Percentiles rank a stretch among this genome's conserved stretches.
These are phyloP conservation scores for Chaetoceros tenuissimus DNA, from an alignment of 108 stramenopile genomes.

Conservation along the genomic window DNA sequence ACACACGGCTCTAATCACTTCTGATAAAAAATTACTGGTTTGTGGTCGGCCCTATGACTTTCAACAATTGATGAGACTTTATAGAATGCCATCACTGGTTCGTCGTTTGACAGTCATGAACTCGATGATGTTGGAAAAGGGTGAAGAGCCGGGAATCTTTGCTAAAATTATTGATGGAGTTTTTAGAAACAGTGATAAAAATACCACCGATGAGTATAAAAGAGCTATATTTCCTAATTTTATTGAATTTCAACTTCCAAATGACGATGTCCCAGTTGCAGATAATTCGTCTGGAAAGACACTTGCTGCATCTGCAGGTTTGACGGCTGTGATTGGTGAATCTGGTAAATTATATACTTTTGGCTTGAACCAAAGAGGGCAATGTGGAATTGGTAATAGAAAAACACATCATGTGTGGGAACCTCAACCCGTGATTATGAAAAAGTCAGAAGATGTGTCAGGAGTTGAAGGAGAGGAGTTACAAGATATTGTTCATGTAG, in stretches of 20 bases:
- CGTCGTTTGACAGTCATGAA: constrained; percentile 4
- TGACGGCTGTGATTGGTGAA: constrained; percentile 54
- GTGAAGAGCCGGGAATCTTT: not conserved
- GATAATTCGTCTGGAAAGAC: constrained; percentile 2
- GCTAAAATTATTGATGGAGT: not conserved
- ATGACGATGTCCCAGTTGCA: constrained; percentile 4
- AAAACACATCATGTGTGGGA: constrained; percentile 60
- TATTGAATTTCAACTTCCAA: not conserved
- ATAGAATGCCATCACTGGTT: constrained; percentile 45
- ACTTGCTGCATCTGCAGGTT: constrained; percentile 50
- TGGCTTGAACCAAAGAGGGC: constrained; percentile 74
- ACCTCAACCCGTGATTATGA: constrained; percentile 44
- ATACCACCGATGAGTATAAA: not conserved
- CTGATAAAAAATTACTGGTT: constrained; percentile 28
- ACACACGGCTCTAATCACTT: constrained; percentile 44
- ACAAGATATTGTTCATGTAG: constrained; percentile 53
- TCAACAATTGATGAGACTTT: constrained; percentile 51
- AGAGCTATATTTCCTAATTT: not conserved
- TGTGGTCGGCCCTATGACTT: constrained; percentile 82
- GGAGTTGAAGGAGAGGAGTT: constrained; percentile 33
- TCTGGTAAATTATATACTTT: constrained; percentile 50
- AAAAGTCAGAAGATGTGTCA: constrained; percentile 7
- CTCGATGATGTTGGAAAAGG: not conserved
- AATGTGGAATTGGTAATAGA: constrained; percentile 63
- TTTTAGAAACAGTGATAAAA: not conserved